Base-by-base conservation (phyloP, 1,284 basidiomycete genomes). In the Papiliotrema fonsecae region DNA sequence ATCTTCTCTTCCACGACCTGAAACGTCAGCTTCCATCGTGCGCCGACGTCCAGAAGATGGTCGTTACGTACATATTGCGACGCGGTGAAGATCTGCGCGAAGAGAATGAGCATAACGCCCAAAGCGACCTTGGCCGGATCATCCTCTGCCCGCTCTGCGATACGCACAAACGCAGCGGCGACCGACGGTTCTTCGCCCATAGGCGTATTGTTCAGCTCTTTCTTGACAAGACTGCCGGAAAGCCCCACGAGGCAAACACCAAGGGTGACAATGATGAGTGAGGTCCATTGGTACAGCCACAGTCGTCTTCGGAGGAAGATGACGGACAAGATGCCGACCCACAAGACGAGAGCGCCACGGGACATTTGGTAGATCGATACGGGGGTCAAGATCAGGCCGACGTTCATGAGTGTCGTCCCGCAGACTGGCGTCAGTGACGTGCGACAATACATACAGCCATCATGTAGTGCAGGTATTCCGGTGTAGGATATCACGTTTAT, bases 281-380 rank as follows among this genome's bases (percentile, higher is more conserved):
- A 87, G 16, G 88, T 61, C 94, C 96, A 98, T 57, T 81, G 78
- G 42, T 68, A 74, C 11, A 60, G 65, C 51, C 52, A 67, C 21
- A 75, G 61, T 28, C 61, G 64, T 14, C 91, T 83, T 48, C 82
- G 82, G 50, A 99, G 82, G 78, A 98, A 98, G 56, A 93, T 73
- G 64, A 98, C 92, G 47, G 86, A 89, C 58, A 97, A 82, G 48
- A 91, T 72, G 32, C 92, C 96, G 55, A 99, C 96, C 77, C 96
- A 98, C 45, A 99, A 82, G 45, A 98, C 94, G 49, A 98, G 83
- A 13, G 93, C 89, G 36, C 96, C 96, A 56, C 96, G 83, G 35
- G 88, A 90, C 94, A 97, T 97, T 76, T 94, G 94, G 78, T 89
- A 97, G 63, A 98, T 91, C 45, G 91, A 96, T 37, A 97, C 94